Base-by-base conservation (phyloP, 352 stramenopile genomes). In the Pythium rishiriense region DNA sequence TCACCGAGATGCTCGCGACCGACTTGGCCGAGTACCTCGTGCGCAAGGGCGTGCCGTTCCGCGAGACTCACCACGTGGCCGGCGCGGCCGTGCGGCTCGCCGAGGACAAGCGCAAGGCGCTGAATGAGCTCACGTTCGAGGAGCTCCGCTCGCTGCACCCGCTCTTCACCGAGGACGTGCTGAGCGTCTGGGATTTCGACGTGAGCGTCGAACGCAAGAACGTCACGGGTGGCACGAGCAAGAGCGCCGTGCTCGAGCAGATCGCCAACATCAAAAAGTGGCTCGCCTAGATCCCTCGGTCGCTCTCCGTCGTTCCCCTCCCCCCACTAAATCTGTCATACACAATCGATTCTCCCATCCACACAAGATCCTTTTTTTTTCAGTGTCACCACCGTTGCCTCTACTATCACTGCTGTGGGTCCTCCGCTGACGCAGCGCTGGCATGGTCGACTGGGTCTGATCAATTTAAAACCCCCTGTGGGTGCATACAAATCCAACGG, bases 21-120 rank as follows among this genome's bases (percentile, higher is more conserved):
- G 97, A 99, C 76, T 80, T 99, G 69, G 97, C 97, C 43, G 97
- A 99, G 78, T 99, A 99, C 78, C 86, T 99, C 43, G 97, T 99
- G 41, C 90, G 97, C 70, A 99, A 98, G 74, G 97, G 97, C 50
- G 96, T 99, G 29, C 97, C 97, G 26, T 99, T 99, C 85, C 95
- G 97, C 68, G 97, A 99, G 80, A 99, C 97, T n/a, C 97, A 99
- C 85, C 97, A 99, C 82, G 98, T 99, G 48, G 91, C 93, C n/a
- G 93, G 93, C 49, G 89, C 91, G 6, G 93, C 93, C 35, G 93
- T 98, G 54, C 93, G 95, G 53, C 77, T 98, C 59, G 90, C 93
- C 6, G 93, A 98, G 62, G 86, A 97, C 75, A 80, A 87, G 70
- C 81, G 76, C 73, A 91, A 93, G 67, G 60, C 88, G 41, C 75